Evolutionary conservation across 2,329 filamentous ascomycete genomes (phyloP), one percentile per base, ranked within the genome.

Genomic region (Nigrospora oryzae): DNA sequence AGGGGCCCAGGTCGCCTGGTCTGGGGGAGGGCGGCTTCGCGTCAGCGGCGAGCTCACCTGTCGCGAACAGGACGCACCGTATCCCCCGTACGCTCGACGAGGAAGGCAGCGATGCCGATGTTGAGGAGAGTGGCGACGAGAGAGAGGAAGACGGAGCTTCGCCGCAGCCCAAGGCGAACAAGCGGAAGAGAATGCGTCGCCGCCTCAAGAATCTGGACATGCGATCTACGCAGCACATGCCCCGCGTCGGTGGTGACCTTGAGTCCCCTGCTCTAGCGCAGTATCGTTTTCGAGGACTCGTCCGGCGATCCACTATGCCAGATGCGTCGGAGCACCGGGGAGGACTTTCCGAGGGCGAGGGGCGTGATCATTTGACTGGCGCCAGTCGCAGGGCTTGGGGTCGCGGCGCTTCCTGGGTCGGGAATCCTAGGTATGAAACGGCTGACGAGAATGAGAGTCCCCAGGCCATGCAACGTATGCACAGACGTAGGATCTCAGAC

Each of bases 81-180:
- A 69, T 79, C 50, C 75, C 75, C 11, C 69, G 74, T 16, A 78
- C 73, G 1, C 61, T 81, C 10, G 65, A 71, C 37, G 68, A 69
- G 23, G 75, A 74, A 49, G 81, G 79, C 16, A 86, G 81, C 60
- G 87, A 90, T 61, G 80, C 85, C 1, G 88, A 93, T 61, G 87
- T 84, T 2, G 90, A 95, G 60, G 88, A 93, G 59, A 95, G 89
- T 38, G 86, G 83, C 0, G 88, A 89, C 43, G 90, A 95, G 58
- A 75, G n/a, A 75, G 15, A 67, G 67, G 15, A 56, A 64, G n/a
- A 68, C 50, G 70, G 43, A 56, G 64, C 28, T 55, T 16, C 36
- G n/a, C 42, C 28, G 17, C 16, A 13, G 6, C 31, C 63, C 2
- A 77, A 75, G 49, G 71, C 70, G 31, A 86, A 77, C 63, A 82